Conservation (phyloP, 257 asterid genomes). For the Datura wrightii region DNA sequence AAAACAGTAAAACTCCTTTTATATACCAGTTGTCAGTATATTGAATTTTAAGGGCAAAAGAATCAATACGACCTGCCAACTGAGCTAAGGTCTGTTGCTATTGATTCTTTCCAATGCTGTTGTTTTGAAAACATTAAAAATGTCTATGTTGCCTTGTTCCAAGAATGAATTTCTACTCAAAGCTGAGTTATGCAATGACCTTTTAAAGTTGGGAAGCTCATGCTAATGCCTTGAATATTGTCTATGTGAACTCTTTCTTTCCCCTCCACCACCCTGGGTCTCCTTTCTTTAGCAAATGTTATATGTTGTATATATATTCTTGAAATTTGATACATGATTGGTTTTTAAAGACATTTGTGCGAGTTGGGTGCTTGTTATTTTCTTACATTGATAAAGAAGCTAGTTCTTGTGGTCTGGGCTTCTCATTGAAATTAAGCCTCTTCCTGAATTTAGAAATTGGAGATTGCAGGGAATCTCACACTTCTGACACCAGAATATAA, state of each 20-base stretch:
- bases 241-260: background rate
- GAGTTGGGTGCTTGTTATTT: background rate
- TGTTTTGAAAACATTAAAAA: background rate
- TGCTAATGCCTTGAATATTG: no score
- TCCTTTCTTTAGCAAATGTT: no score
- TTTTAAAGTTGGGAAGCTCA: no score
- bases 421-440: background rate
- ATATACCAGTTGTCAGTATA: no score
- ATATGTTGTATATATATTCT: no score
- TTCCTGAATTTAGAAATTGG: no score
- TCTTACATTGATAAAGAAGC: background rate
- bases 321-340: no score
- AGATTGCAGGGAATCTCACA: conserved; percentile 13
- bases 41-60: no score
- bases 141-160: background rate
- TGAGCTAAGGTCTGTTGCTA: conserved; percentile 33
- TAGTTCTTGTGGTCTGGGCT: background rate
- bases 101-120: background rate
- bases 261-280: background rate
- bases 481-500: background rate
- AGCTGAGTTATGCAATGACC: background rate
- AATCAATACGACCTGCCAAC: no score
- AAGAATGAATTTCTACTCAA: background rate
- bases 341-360: background rate
- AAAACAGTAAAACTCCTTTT: no score